Evolutionary conservation across 2,329 filamentous ascomycete genomes (phyloP).

Genomic region (Lojkania enalia): DNA sequence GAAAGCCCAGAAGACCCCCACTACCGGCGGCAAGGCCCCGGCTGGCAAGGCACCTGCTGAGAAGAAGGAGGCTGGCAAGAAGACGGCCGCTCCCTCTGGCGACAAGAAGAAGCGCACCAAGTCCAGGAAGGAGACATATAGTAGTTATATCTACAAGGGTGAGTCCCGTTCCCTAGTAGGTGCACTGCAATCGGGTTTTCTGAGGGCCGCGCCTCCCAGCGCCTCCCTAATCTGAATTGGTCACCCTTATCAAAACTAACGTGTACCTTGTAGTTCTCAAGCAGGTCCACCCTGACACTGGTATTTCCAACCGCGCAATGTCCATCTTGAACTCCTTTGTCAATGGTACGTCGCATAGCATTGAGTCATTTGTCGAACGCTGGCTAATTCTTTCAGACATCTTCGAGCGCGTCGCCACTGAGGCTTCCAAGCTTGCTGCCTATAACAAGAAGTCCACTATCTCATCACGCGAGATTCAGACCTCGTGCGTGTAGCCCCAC

Average conservation of each 20-base stretch:
- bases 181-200: not conserved
- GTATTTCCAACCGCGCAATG: slow-evolving; percentile 99
- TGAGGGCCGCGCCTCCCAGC: not conserved
- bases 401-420: slow-evolving; percentile 98
- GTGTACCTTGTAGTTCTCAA: slow-evolving; percentile 76
- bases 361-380: slow-evolving; percentile 13
- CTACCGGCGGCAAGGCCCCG: slow-evolving; percentile 87
- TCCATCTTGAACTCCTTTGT: slow-evolving; percentile 99
- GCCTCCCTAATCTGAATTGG: not conserved
- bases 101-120: slow-evolving; percentile 99
- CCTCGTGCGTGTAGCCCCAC: slow-evolving; percentile 65
- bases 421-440: slow-evolving; percentile 97
- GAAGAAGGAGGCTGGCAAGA: slow-evolving; percentile 99
- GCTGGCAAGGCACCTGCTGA: slow-evolving; percentile 81
- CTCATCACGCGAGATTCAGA: slow-evolving; percentile 99
- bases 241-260: slow-evolving; percentile 34
- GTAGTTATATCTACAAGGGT: slow-evolving; percentile 99
- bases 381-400: slow-evolving; percentile 69
- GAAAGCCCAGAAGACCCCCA: slow-evolving; percentile 99
- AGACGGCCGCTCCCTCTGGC: slow-evolving; percentile 87
- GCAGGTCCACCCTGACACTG: slow-evolving; percentile 99
- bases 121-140: slow-evolving; percentile 99
- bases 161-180: slow-evolving; percentile 45
- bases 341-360: slow-evolving; percentile 73
- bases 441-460: slow-evolving; percentile 99